Base-by-base conservation (phyloP, 345 rosid species). In the Eutrema yunnanense region DNA sequence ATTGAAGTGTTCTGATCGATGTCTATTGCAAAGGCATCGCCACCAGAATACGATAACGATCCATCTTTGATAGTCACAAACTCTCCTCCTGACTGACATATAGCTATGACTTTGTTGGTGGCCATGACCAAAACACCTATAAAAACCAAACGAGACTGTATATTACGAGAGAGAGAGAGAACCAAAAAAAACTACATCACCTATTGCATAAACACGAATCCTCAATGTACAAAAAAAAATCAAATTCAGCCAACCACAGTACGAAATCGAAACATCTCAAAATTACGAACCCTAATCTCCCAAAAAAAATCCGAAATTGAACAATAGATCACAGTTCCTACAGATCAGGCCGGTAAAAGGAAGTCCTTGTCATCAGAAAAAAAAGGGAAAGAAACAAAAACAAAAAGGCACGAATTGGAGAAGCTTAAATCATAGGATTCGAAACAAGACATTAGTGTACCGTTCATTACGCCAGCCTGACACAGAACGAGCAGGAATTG, bases 61-160 rank as follows among this genome's bases (percentile, higher is more conserved):
- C 97, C 97, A 42, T 90, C 96, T 77, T 77, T 79, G 41, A 77
- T 67, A 3, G 87, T 68, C 50, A 87, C 84, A 78, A 93, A 93
- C 71, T 87, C 93, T 14, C 97, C 98, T 36, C 97, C 96, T 0
- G 98, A 89, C 66, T 91, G 97, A 77, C 97, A 93, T 73, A 93
- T 93, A 27, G 96, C 98, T 80, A 93, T 90, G 51, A 93, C 72
- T 81, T 88, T 93, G 81, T 85, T 88, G 46, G 84, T 69, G 68
- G 90, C 86, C 98, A 90, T 89, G 65, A 68, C 83, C 87, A 74
- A 51, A 34, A 27, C 9, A 9, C 71, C 80, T 76, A 5, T 6
- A 56, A 40, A 16, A 33, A 13, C 54, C 22, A 53, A 74, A 48
- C 5, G 12, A 46, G 6, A 59, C 38, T 63, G 14, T 43, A 32